These are phyloP conservation scores for Mucuna pruriens DNA, from an alignment of 306 rosid species.

Conservation along the genomic window DNA sequence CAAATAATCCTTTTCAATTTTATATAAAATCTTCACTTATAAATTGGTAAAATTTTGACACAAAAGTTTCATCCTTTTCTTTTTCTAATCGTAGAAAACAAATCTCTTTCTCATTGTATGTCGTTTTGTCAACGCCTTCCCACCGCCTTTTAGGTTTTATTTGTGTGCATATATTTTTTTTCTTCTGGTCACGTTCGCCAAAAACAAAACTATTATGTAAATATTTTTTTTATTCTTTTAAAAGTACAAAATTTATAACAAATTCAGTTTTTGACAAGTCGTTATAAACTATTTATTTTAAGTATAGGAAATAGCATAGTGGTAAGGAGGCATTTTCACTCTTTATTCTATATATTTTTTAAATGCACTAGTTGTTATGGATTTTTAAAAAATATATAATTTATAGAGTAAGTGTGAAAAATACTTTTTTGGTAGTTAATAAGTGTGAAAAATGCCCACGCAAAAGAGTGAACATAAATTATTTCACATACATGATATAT, in stretches of 20 bases:
- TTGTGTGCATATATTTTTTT: not conserved
- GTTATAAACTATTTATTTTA: not conserved
- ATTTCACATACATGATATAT: not conserved
- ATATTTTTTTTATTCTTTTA: not conserved
- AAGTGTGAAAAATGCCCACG: not conserved
- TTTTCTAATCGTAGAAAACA: not conserved
- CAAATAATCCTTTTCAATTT: not conserved
- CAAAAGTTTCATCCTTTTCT: not conserved
- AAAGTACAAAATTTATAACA: not conserved
- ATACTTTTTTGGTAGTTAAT: too few species aligned
- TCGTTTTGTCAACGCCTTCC: not conserved
- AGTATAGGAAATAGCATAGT: not conserved
- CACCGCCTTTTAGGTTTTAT: not conserved
- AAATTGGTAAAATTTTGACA: not conserved
- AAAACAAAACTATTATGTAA: not conserved
- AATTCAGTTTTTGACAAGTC: not conserved
- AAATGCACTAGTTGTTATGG: too few species aligned
- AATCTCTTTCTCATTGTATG: not conserved
- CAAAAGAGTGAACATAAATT: not conserved
- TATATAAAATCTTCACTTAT: not conserved
- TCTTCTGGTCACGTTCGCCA: too few species aligned
- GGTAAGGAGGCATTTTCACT: not conserved
- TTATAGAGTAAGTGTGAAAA: too few species aligned
- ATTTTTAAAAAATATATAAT: too few species aligned
- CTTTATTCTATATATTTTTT: too few species aligned